Percentiles rank a stretch among this genome's conserved stretches.
These are phyloP conservation scores for Hyaloscypha variabilis DNA, from an alignment of 495 filamentous ascomycete genomes.

Conservation along the genomic window DNA sequence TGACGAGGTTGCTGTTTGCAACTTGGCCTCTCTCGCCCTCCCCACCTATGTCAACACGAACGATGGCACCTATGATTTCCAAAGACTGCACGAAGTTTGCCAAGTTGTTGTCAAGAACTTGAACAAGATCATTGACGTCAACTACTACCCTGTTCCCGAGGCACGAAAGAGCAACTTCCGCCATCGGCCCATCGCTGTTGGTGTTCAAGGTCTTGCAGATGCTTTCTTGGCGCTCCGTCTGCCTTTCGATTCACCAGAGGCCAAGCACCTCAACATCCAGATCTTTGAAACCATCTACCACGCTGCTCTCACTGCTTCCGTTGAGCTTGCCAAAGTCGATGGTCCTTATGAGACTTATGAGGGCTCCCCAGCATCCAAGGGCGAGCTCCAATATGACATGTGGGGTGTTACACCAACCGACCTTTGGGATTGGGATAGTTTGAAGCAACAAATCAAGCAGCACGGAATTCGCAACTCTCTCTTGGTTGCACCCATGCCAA, in stretches of 20 bases:
- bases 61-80: conserved; percentile 85
- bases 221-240: conserved; percentile 95
- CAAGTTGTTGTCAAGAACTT: conserved; percentile 89
- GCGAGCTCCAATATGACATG: conserved; percentile 98
- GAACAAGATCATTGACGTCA: conserved; percentile 97
- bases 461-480: conserved; percentile 93
- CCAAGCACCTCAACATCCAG: conserved; percentile 90
- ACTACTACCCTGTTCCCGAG: conserved; percentile 94
- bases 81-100: conserved; percentile 90
- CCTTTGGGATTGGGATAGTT: conserved; percentile 92
- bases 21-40: conserved; percentile 90
- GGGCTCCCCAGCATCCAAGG: conserved; percentile 92
- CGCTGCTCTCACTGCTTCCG: conserved; percentile 86
- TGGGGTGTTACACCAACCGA: conserved; percentile 91
- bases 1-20: conserved; percentile 98
- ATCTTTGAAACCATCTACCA: conserved; percentile 99
- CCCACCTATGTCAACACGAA: conserved; percentile 85
- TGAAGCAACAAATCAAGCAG: conserved; percentile 90
- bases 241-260: conserved; percentile 95
- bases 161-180: conserved; percentile 94
- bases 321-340: conserved; percentile 77
- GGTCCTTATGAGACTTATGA: conserved; percentile 89
- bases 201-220: conserved; percentile 98
- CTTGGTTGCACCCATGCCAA: conserved; percentile 96
- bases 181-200: conserved; percentile 90